A percentile compares a stretch with the other conserved stretches of the same genome.
Evolutionary conservation across 2,329 filamentous ascomycete genomes (phyloP).

Genomic region (Orbilia quercus): DNA sequence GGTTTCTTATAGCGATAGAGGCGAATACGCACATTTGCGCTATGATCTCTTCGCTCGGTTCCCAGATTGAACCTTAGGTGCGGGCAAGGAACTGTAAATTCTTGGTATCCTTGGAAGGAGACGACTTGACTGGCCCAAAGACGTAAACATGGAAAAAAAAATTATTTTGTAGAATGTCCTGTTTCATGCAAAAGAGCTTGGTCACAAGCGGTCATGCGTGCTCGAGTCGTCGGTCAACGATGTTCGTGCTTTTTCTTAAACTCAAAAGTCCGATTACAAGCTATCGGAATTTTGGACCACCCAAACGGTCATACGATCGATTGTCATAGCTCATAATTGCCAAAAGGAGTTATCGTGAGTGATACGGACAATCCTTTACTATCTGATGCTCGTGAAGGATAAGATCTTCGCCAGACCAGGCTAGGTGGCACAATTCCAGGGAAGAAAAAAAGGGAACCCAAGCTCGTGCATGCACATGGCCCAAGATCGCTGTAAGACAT

Average conservation of each 20-base stretch:
- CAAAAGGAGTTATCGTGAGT: neutral
- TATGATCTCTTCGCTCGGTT: conserved; percentile 31
- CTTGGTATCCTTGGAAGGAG: conserved; percentile 29
- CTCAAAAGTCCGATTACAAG: conserved; percentile 14
- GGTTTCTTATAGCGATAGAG: neutral
- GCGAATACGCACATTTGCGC: conserved; percentile 8
- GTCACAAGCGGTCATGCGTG: neutral
- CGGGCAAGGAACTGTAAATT: conserved; percentile 19
- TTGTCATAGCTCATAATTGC: neutral
- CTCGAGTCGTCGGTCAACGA: neutral
- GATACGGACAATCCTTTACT: neutral
- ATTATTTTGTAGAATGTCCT: neutral
- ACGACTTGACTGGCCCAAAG: neutral
- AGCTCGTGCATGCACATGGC: no score
- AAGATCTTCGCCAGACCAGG: conserved; percentile 26
- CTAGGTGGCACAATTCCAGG: conserved; percentile 6
- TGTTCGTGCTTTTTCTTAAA: neutral
- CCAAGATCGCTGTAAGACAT: no score
- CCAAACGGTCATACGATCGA: neutral
- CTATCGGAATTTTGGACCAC: neutral
- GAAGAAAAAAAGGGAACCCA: no score
- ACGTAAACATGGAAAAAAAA: neutral
- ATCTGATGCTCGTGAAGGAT: neutral
- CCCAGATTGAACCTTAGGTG: conserved; percentile 30
- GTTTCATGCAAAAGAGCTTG: neutral